Evolutionary conservation across 148 eudicot genomes (phyloP).

Genomic region (Simmondsia chinensis): DNA sequence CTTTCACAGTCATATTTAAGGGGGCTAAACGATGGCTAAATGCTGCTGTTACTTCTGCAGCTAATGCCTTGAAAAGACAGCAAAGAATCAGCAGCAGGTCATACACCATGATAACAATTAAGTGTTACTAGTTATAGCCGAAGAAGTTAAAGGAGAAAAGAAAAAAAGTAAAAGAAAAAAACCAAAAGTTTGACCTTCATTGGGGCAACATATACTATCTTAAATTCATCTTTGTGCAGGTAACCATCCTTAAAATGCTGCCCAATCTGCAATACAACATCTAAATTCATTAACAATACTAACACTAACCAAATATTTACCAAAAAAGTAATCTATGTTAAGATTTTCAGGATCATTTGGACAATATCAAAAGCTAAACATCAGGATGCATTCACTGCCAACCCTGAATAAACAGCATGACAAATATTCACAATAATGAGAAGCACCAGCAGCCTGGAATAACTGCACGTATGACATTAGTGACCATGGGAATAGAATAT

Average conservation of each 20-base stretch:
- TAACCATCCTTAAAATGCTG: slow-evolving; percentile 94
- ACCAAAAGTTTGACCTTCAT: slow-evolving; percentile 63
- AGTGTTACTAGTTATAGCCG: neutral
- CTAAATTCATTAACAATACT: neutral
- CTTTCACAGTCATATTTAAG: slow-evolving; percentile 76
- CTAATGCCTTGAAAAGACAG: slow-evolving; percentile 59
- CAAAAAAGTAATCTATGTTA: too few species aligned
- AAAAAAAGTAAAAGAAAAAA: neutral
- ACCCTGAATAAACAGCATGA: too few species aligned
- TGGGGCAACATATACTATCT: slow-evolving; percentile 98
- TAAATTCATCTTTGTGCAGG: slow-evolving; percentile 94
- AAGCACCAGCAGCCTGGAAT: too few species aligned
- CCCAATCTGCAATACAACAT: slow-evolving; percentile 48
- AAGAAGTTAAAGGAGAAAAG: neutral
- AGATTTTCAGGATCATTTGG: too few species aligned
- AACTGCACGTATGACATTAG: too few species aligned
- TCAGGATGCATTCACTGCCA: too few species aligned
- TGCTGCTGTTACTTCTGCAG: slow-evolving; percentile 91
- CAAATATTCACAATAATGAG: too few species aligned
- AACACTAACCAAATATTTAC: too few species aligned
- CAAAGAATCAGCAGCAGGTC: slow-evolving; percentile 7
- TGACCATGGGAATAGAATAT: too few species aligned
- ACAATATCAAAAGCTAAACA: too few species aligned
- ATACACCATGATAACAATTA: neutral
- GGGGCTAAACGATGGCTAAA: slow-evolving; percentile 88